phyloP scores from a whole-genome alignment of 2,329 filamentous ascomycete genomes.

The Fulvia fulva region DNA sequence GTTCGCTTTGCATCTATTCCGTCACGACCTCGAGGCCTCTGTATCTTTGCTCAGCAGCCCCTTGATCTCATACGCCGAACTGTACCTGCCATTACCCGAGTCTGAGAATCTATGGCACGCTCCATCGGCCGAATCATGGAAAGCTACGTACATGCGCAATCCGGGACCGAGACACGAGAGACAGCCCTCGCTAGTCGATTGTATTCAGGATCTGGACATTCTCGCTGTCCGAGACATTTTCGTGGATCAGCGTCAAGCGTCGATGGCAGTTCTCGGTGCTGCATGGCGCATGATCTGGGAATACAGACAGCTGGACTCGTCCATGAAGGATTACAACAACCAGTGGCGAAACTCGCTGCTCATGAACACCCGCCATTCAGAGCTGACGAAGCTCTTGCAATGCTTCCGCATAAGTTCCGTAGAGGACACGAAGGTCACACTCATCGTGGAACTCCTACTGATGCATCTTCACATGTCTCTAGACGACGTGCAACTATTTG shows the following conservation, averaged over 20 bases:
- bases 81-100: slow-evolving; percentile 63
- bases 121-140: slow-evolving; percentile 61
- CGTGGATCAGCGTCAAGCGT: slow-evolving; percentile 55
- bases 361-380: slow-evolving; percentile 55
- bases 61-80: slow-evolving; percentile 64
- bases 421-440: slow-evolving; percentile 33
- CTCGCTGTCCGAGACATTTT: slow-evolving; percentile 48
- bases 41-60: slow-evolving; percentile 64
- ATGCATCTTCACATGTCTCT: slow-evolving; percentile 63
- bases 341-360: slow-evolving; percentile 38
- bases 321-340: slow-evolving; percentile 48
- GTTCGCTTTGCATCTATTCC: slow-evolving; percentile 62
- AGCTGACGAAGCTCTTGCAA: slow-evolving; percentile 57
- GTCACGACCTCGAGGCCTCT: slow-evolving; percentile 63
- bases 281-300: slow-evolving; percentile 65
- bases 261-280: slow-evolving; percentile 60
- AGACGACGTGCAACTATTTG: slow-evolving; percentile 64
- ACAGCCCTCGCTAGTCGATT: slow-evolving; percentile 52
- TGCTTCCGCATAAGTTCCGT: slow-evolving; percentile 45
- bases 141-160: slow-evolving; percentile 51
- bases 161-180: slow-evolving; percentile 36
- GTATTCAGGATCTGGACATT: slow-evolving; percentile 55
- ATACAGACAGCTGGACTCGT: slow-evolving; percentile 57
- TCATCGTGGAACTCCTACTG: slow-evolving; percentile 51
- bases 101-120: slow-evolving; percentile 63